A percentile compares a stretch with the other conserved stretches of the same genome.
phyloP scores from a whole-genome alignment of 805 yeast genomes.

The Candida rishiriensis region DNA sequence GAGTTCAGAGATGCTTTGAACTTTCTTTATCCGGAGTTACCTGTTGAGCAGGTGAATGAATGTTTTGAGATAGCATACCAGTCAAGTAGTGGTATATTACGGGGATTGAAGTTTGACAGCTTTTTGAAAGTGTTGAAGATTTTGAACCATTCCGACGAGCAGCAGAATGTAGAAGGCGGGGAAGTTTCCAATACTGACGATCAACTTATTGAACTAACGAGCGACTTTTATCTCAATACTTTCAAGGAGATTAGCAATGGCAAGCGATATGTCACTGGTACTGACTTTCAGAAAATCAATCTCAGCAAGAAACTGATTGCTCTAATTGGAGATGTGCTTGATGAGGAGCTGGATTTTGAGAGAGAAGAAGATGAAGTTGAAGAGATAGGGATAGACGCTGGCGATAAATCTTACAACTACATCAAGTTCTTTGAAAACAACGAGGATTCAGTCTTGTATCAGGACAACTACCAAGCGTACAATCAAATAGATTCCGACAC shows the following conservation, averaged over 20 bases:
- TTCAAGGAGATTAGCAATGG: constrained; percentile 38
- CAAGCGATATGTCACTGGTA: constrained; percentile 33
- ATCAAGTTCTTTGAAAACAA: constrained; percentile 12
- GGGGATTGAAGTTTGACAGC: constrained; percentile 26
- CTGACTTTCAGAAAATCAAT: constrained; percentile 34
- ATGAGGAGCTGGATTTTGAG: constrained; percentile 2
- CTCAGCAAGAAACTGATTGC: constrained; percentile 14
- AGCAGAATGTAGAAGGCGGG: constrained; percentile 14
- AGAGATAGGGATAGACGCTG: constrained; percentile 1
- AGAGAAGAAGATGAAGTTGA: constrained; percentile 1
- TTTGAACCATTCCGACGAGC: constrained; percentile 11
- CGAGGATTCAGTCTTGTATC: constrained; percentile 5
- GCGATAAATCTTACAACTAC: constrained; percentile 11
- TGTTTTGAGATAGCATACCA: constrained; percentile 31
- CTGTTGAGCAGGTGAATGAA: constrained; percentile 32
- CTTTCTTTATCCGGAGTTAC: constrained; percentile 35
- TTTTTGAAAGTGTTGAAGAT: constrained; percentile 22
- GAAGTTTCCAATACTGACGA: constrained; percentile 18
- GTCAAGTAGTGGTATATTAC: constrained; percentile 14
- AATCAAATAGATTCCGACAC: background rate
- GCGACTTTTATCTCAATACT: constrained; percentile 34
- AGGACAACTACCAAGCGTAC: background rate
- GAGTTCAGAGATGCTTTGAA: constrained; percentile 42
- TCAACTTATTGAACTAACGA: constrained; percentile 35
- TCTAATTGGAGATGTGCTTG: constrained; percentile 5